Conservation (phyloP, 805 yeast species). For the Metschnikowia henanensis region DNA sequence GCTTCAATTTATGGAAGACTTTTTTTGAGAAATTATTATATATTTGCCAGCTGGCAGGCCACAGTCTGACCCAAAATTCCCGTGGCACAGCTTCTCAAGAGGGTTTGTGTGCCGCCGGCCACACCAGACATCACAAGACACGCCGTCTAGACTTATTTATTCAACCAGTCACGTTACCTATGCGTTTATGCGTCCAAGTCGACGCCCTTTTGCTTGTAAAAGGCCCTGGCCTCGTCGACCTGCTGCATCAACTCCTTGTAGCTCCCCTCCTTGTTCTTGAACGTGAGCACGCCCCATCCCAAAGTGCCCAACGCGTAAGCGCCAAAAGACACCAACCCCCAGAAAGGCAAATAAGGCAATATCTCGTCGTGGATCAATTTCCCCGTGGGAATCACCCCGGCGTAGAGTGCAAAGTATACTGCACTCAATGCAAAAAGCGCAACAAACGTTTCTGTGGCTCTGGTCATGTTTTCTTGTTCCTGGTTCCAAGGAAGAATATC, state of each 20-base stretch:
- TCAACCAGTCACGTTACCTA: constrained; percentile 1
- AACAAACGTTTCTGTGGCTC: constrained; percentile 60
- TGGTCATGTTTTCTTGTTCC: constrained; percentile 48
- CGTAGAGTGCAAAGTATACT: constrained; percentile 50
- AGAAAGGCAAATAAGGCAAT: constrained; percentile 67
- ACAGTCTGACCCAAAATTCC: too few relatives aligned
- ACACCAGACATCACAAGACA: background rate
- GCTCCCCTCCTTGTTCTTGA: constrained; percentile 70
- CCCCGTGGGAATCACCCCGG: constrained; percentile 56
- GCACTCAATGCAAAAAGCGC: constrained; percentile 47
- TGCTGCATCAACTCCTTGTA: constrained; percentile 57
- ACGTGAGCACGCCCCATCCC: constrained; percentile 67
- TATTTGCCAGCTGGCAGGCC: too few relatives aligned
- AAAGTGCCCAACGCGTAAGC: constrained; percentile 65
- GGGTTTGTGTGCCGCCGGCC: too few relatives aligned
- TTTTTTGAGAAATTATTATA: too few relatives aligned
- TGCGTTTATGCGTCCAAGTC: constrained; percentile 30
- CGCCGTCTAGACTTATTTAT: too few relatives aligned
- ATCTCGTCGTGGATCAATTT: constrained; percentile 49
- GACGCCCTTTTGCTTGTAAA: constrained; percentile 55
- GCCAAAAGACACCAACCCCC: constrained; percentile 70
- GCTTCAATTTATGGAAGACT: too few relatives aligned
- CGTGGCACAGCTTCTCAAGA: too few relatives aligned
- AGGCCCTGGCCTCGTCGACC: constrained; percentile 63
- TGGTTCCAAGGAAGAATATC: background rate